Base-by-base conservation (phyloP, 2,329 filamentous ascomycete species). In the Colletotrichum tofieldiae region DNA sequence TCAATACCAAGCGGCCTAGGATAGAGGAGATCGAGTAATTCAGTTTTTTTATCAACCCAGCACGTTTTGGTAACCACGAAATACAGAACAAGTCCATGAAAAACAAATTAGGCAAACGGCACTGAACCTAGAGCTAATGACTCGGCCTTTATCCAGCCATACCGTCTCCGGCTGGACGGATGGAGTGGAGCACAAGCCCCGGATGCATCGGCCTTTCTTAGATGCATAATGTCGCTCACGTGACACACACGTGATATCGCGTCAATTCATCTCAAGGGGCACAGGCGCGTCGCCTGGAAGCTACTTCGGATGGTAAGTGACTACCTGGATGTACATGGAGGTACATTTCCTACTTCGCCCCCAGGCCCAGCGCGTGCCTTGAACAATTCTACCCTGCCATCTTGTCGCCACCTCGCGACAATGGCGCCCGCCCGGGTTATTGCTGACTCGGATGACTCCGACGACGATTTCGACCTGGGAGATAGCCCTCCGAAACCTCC, bases 1-100 rank as follows among this genome's bases (percentile, higher is more conserved):
- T 65, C 29, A 70, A 65, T 18, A 65, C 65, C 39, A 70, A 72
- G 32, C 45, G 70, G 71, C 85, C 85, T 20, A 83, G 83, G 69
- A 88, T 92, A 71, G 89, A 92, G 77, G 91, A 92, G 80, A 84
- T 92, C 75, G 90, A 92, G 78, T 92, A 80, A 41, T 6, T 3
- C 9, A 51, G 12, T 11, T 23, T 61, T 29, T 0, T 5, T 23
- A 26, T 11, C 6, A 60, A 8, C 9, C 9, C 12, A 18, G 23
- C 11, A 9, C 5, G 49, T 37, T 9, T 47, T 62, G 26, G 9
- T 8, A 18, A 37, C 12, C n/a, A 26, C 11, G 9, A 12, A 26
- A 11, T 11, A 18, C 8, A 26, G 26, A 23, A 18, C 2, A 41
- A 18, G 20, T 8, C 26, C 8, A 12, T 58, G 35, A 3, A 11